These are phyloP conservation scores for Asterophora parasitica DNA, from an alignment of 768 basidiomycete genomes.

Conservation along the genomic window DNA sequence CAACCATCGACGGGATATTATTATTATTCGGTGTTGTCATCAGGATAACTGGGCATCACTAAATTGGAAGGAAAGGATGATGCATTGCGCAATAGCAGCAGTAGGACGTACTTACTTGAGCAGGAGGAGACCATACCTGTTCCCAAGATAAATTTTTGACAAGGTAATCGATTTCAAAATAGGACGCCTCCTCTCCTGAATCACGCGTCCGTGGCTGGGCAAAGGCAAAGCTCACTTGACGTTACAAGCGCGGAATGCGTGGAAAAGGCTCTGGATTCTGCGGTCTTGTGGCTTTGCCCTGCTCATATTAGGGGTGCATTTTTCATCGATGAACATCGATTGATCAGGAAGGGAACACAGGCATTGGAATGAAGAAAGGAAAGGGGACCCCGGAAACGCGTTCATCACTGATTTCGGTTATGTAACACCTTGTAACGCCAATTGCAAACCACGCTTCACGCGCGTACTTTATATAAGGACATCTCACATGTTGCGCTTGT, in stretches of 20 bases:
- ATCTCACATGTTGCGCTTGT: constrained; percentile 20
- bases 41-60: too few species aligned
- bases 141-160: too few species aligned
- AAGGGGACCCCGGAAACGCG: constrained; percentile 14
- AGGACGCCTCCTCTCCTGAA: background rate
- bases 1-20: too few species aligned
- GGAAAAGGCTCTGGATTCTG: constrained; percentile 5
- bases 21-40: too few species aligned
- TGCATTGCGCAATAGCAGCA: too few species aligned
- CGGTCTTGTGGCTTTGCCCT: constrained; percentile 9
- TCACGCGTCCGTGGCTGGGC: background rate
- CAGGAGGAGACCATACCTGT: too few species aligned
- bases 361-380: background rate
- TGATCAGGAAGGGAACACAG: background rate
- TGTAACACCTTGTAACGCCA: too few species aligned
- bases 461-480: constrained; percentile 18
- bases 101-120: too few species aligned
- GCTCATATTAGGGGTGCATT: constrained; percentile 8
- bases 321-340: constrained; percentile 14
- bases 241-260: background rate
- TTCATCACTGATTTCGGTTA: constrained; percentile 2
- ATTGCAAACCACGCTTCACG: too few species aligned
- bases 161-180: too few species aligned
- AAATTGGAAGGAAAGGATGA: too few species aligned
- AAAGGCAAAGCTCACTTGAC: constrained; percentile 1